A percentile compares a stretch with the other conserved stretches of the same genome.
Conservation (phyloP, 345 rosid genomes). For the Excoecaria cochinchinensis region DNA sequence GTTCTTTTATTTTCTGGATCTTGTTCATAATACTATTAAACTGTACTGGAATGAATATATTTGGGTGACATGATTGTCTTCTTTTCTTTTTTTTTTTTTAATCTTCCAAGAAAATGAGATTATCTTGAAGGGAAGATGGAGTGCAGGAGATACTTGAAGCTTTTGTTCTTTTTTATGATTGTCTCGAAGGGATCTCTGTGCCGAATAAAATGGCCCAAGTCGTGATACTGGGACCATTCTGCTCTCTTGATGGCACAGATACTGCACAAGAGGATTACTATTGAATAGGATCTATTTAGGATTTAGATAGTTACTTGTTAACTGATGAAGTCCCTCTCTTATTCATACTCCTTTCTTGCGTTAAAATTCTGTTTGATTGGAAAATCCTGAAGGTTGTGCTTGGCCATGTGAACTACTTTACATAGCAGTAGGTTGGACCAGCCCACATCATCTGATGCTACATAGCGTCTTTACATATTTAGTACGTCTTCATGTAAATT, state of each 20-base stretch:
- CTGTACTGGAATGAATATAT: not conserved
- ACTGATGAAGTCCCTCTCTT: not conserved
- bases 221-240: not conserved
- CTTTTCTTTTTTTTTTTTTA: not conserved
- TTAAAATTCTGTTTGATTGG: not conserved
- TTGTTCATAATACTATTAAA: not conserved
- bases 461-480: not conserved
- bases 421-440: not conserved
- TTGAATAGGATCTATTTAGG: not conserved
- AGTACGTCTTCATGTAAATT: not conserved
- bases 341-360: not conserved
- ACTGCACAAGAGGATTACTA: not conserved
- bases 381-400: not conserved
- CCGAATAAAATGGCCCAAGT: not conserved
- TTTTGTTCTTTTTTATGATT: not conserved
- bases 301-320: not conserved
- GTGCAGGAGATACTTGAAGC: not conserved
- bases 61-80: not conserved
- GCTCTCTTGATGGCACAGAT: not conserved
- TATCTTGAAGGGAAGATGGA: not conserved
- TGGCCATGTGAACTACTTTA: not conserved
- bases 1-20: not conserved
- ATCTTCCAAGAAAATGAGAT: slow-evolving; percentile 3
- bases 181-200: not conserved
- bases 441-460: not conserved